Evolutionary conservation across 1,139 yeast genomes (phyloP).

Genomic region (Debaryomyces subglobosus): DNA sequence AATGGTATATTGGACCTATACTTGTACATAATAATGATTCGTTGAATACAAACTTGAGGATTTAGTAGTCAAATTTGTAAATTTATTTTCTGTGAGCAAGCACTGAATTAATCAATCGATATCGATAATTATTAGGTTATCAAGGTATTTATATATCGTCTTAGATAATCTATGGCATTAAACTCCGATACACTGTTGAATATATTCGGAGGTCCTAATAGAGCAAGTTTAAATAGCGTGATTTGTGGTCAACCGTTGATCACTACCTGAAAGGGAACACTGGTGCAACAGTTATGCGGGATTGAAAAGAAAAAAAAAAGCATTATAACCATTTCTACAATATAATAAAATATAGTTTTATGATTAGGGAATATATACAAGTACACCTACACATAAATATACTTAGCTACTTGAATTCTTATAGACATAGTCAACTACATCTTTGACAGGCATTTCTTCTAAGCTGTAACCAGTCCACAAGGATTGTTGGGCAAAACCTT

Average conservation of each 20-base stretch:
- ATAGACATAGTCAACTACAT: slow-evolving; percentile 4
- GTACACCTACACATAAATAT: neutral
- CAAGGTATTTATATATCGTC: neutral
- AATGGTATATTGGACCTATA: neutral
- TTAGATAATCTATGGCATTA: neutral
- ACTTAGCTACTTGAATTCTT: neutral
- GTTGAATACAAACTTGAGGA: neutral
- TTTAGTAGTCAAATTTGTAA: neutral
- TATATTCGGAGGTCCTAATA: neutral
- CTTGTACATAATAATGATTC: neutral
- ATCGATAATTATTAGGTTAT: neutral
- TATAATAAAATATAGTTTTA: neutral
- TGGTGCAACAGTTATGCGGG: slow-evolving; percentile 2
- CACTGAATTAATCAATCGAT: neutral
- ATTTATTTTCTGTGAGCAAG: slow-evolving; percentile 3
- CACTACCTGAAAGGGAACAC: neutral
- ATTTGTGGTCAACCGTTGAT: neutral
- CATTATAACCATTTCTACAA: neutral
- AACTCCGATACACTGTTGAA: neutral
- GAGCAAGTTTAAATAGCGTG: neutral
- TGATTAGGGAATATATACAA: neutral
- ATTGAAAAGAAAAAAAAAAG: neutral
- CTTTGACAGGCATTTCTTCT: slow-evolving; percentile 18
- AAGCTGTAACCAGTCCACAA: slow-evolving; percentile 30
- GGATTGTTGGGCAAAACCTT: slow-evolving; percentile 31